Percentiles rank a stretch among this genome's conserved stretches.
Conservation (phyloP, 257 asterid species). For the Nicotiana obtusifolia region DNA sequence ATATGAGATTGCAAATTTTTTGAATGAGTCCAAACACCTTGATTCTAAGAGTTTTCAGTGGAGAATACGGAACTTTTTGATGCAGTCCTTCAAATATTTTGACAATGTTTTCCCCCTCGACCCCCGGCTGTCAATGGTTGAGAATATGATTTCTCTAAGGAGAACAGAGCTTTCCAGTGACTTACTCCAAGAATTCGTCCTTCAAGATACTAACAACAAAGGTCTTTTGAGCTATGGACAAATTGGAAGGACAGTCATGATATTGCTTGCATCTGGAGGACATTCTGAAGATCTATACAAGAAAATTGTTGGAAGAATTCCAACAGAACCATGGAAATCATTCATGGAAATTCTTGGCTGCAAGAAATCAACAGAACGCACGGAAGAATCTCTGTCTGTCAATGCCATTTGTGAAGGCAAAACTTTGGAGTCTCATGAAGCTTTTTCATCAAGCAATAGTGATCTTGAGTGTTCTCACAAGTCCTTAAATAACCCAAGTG, state of each 20-base stretch:
- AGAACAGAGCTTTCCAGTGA: constrained; percentile 26
- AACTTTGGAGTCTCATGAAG: background rate
- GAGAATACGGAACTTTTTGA: constrained; percentile 19
- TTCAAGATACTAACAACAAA: background rate
- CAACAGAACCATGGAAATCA: constrained; percentile 29
- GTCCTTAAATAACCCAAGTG: background rate
- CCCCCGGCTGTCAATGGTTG: constrained; percentile 24
- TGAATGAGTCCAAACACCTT: constrained; percentile 17
- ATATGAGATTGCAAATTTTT: constrained; percentile 25
- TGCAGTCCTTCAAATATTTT: constrained; percentile 20
- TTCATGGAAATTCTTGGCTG: constrained; percentile 23
- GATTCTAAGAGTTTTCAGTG: background rate
- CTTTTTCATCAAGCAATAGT: background rate
- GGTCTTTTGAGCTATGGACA: constrained; percentile 27
- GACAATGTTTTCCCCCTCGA: constrained; percentile 40
- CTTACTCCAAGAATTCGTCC: constrained; percentile 34
- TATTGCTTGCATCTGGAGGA: constrained; percentile 37
- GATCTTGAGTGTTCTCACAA: background rate
- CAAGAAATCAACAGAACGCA: background rate
- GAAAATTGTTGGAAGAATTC: constrained; percentile 14
- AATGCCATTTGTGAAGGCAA: background rate
- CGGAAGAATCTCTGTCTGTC: background rate
- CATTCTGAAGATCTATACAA: constrained; percentile 13
- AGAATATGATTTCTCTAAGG: constrained; percentile 34
- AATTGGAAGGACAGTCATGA: constrained; percentile 38